Percentiles rank a stretch among this genome's conserved stretches.
Conservation (phyloP, 371 early-diverging fungal species). For the Mucor lusitanicus region DNA sequence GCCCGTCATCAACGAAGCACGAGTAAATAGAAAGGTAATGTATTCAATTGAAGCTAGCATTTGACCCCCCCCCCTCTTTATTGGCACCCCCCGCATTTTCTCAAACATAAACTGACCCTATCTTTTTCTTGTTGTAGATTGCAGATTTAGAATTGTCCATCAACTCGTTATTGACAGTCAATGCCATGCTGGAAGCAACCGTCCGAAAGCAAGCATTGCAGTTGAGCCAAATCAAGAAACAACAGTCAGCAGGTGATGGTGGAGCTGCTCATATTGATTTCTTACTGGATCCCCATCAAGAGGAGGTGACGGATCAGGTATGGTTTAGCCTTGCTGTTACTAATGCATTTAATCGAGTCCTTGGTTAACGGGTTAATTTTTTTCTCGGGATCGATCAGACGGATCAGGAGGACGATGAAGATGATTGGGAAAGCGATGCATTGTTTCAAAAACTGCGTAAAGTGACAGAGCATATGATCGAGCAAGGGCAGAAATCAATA, state of each 20-base stretch:
- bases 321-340: not conserved
- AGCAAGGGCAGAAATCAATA: conserved; percentile 41
- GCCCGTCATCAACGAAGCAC: conserved; percentile 38
- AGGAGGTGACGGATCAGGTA: not conserved
- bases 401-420: conserved; percentile 20
- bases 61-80: not conserved
- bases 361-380: not conserved
- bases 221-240: conserved; percentile 44
- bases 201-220: conserved; percentile 53
- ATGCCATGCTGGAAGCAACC: conserved; percentile 53
- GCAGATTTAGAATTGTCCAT: conserved; percentile 59
- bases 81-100: conserved; percentile 1
- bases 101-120: not conserved
- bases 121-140: conserved; percentile 29
- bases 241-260: conserved; percentile 10
- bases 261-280: not conserved
- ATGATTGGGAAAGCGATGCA: conserved; percentile 48
- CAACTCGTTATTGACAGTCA: conserved; percentile 48
- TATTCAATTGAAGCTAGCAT: not conserved
- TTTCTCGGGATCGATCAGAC: not conserved
- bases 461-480: conserved; percentile 45
- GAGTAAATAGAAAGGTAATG: conserved; percentile 48
- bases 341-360: not conserved
- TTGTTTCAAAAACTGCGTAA: conserved; percentile 38
- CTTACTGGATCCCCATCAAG: conserved; percentile 1